Base-by-base conservation (phyloP, 2,329 filamentous ascomycete genomes). In the Hymenoscyphus scutula region DNA sequence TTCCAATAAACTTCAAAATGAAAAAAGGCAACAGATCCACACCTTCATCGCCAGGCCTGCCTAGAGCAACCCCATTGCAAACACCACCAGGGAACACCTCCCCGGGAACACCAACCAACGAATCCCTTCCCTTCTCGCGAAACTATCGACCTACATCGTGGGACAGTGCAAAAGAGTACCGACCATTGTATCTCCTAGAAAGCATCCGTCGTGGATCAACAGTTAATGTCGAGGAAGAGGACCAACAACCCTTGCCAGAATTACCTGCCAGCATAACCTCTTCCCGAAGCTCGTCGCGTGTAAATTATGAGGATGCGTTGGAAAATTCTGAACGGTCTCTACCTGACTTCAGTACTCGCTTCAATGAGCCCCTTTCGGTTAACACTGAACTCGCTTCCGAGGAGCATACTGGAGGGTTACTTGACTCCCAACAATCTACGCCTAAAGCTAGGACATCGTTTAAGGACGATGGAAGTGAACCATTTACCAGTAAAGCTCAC, bases 101-200 rank as follows among this genome's bases (percentile, higher is more conserved):
- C 19, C 74, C 77, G 11, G 69, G 71, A 30, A 75, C 73, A 45
- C 62, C 65, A 54, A 67, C 51, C 69, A 71, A 62, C 51, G 67
- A 71, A 38, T 66, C 67, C n/a, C 73, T 19, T 71, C 67, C 61
- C 73, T 72, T 74, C 15, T 68, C 70, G 15, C 80, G 77, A 68
- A 74, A 76, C 57, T 72, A 79, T 25, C 80, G 85, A 5, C 84
- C 84, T 13, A 85, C 78, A 13, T 87, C 84, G 0, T 88, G 85
- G 85, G 85, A 87, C 53, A 84, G 77, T 66, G 82, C 81, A 19
- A 84, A 84, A 60, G 91, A 95, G 72, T 88, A 93, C 70, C 88
- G 90, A 68, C 93, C 93, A 0, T 78, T 97, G 8, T 94, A 90
- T 75, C 86, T 97, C 25, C 85, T 96, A 6, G 90, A 96, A 74